Evolutionary conservation across 345 rosid genomes (phyloP), one percentile per base, ranked within the genome.

Genomic region (Raphanus sativus): DNA sequence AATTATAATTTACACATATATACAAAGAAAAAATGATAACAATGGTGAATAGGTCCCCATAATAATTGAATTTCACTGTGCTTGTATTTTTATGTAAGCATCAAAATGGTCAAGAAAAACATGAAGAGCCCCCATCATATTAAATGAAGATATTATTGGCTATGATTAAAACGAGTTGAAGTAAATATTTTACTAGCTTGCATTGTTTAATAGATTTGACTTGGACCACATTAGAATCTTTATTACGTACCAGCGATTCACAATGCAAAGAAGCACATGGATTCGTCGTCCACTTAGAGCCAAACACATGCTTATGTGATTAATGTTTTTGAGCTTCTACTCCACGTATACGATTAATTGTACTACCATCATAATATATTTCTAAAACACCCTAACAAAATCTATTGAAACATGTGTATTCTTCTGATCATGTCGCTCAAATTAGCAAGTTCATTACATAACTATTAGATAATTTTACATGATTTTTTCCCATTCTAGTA

Each of bases 241-340:
- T 17, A 72, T 72, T 32, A 78, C 54, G 62, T 72, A 67, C 67
- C 59, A 66, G 48, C 68, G 69, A 38, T 78, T 78, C 32, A 72
- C 64, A 60, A 78, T 78, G 73, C 77, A 26, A 66, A 65, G 62
- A 58, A 72, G 81, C 81, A 78, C 81, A 77, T 77, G 81, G 25
- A 77, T 71, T 42, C n/a, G 25, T 71, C 40, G 25, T 71, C 40
- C 21, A 78, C 54, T 56, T 65, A 58, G 67, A 65, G 15, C 67
- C 67, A 65, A 65, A 71, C 81, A 77, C 34, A 71, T 71, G 81
- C 77, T 65, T 71, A 65, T 78, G 77, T 78, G 59, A 45, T 65
- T 45, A 65, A 78, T 78, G 81, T 78, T 65, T 28, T 71, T 71
- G 73, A 56, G 73, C 73, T 78, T 78, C 73, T 71, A 71, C 77